Conservation (phyloP, 2,329 filamentous ascomycete species). For the Orbilia javanica region DNA sequence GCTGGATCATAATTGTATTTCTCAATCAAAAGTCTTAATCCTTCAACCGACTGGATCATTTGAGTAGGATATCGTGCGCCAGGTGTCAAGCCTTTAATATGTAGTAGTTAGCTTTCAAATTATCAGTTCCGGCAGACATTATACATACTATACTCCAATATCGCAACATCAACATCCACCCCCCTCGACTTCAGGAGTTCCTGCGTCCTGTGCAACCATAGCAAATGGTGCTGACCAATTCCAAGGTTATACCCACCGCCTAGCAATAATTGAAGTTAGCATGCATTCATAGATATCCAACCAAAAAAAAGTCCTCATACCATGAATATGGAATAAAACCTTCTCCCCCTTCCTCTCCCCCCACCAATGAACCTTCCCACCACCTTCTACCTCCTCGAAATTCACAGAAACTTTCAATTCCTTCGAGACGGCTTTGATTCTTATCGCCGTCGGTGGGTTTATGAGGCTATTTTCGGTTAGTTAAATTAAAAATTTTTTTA, state of each 20-base stretch:
- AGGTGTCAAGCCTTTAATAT: conserved; percentile 42
- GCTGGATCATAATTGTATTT: conserved; percentile 44
- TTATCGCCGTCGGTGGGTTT: conserved; percentile 8
- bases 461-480: conserved; percentile 13
- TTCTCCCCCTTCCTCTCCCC: conserved; percentile 42
- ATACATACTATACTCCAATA: conserved; percentile 48
- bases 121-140: background rate
- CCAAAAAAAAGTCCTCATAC: background rate
- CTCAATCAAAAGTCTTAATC: conserved; percentile 31
- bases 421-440: conserved; percentile 20
- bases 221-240: conserved; percentile 34
- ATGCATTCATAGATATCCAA: background rate
- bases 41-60: conserved; percentile 46
- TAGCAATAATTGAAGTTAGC: conserved; percentile 7
- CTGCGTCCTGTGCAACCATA: conserved; percentile 24
- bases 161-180: conserved; percentile 31
- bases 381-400: conserved; percentile 28
- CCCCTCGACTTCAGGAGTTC: conserved; percentile 36
- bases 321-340: conserved; percentile 42
- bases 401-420: conserved; percentile 11
- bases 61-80: conserved; percentile 42
- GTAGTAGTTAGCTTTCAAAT: background rate
- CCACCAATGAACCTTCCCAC: conserved; percentile 48
- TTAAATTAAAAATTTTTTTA: too few relatives aligned
- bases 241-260: conserved; percentile 52